Base-by-base conservation (phyloP, 805 yeast species). In the Nakazawaea holstii region DNA sequence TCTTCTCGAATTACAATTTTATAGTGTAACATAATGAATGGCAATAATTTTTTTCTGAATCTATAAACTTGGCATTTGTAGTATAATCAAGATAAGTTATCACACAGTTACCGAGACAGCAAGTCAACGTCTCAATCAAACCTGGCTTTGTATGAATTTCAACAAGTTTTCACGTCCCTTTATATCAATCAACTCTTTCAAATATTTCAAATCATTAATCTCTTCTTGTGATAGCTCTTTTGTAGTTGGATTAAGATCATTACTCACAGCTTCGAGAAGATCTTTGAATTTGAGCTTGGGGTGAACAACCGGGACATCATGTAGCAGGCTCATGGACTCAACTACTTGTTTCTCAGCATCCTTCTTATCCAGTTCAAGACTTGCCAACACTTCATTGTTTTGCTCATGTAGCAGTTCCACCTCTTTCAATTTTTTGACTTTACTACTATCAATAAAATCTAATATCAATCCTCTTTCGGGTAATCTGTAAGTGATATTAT, bases 161-260 rank as follows among this genome's bases (percentile, higher is more conserved):
- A 87, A 44, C 39, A 90, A 62, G 41, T 77, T 74, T 4, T 80
- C 87, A 54, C 76, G 75, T 1, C 96, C 96, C 61, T 86, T 90
- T 37, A 76, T 51, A 52, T 78, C 74, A 62, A 91, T 73, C 44
- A 91, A 65, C 55, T 70, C 67, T 56, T 79, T 82, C 39, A 90
- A 75, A 24, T 77, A 67, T 33, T 69, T 51, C 27, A 87, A 67
- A 43, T 82, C 82, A 3, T 65, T 58, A 1, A 77, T 36, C 53
- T 84, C 91, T 3, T 65, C 61, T 31, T 61, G 30, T 35, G 51
- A 51, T 39, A 55, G 50, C 39, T 53, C 63, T 44, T 55, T 63
- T 28, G 44, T 46, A 26, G 46, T 45, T 26, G 28, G 47, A 13
- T 32, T 3, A 7, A 37, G 30, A 38, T 50, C 42, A n/a, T 41